Conservation (phyloP, 805 yeast genomes). For the Metschnikowia cubensis region DNA sequence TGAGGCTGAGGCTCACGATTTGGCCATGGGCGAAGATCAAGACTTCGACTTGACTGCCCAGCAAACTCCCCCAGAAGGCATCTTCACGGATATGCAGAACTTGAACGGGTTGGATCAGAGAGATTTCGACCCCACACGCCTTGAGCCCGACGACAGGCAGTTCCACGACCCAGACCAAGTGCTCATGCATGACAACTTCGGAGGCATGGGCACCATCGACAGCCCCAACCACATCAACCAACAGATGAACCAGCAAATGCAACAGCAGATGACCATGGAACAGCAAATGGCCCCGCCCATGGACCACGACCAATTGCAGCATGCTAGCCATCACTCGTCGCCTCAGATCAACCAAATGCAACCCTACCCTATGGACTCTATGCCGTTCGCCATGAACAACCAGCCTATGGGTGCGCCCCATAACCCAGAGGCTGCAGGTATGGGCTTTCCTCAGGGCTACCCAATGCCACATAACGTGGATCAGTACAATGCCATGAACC, state of each 20-base stretch:
- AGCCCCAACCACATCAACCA: constrained; percentile 1
- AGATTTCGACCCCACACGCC: background rate
- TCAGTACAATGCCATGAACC: constrained; percentile 4
- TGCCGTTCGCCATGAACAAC: background rate
- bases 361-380: constrained; percentile 2
- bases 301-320: background rate
- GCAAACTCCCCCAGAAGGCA: constrained; percentile 4
- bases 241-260: constrained; percentile 3
- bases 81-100: constrained; percentile 3
- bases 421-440: constrained; percentile 1
- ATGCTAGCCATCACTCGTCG: background rate
- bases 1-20: background rate
- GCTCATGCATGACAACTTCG: constrained; percentile 2
- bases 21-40: constrained; percentile 1
- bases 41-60: constrained; percentile 4
- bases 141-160: background rate
- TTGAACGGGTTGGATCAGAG: constrained; percentile 1
- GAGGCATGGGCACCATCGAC: constrained; percentile 1
- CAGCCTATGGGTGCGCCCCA: background rate
- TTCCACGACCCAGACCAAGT: constrained; percentile 1
- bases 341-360: constrained; percentile 2
- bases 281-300: background rate
- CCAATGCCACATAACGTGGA: constrained; percentile 1
- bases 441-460: background rate
- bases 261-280: constrained; percentile 1